Conservation (phyloP, 2,329 filamentous ascomycete species). For the Chaetothyriales sp. region DNA sequence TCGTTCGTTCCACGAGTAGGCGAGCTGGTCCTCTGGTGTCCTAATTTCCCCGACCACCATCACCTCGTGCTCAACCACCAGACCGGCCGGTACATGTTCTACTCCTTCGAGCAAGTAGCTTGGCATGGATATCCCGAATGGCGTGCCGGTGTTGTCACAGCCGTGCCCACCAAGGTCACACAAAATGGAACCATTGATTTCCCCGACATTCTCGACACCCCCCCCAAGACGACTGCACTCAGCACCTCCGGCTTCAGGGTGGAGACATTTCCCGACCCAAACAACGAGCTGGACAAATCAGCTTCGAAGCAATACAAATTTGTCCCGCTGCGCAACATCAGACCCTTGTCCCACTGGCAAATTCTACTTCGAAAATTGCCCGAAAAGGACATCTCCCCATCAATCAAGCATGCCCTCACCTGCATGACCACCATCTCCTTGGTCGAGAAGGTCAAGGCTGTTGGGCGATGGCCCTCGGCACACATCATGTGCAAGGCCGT, state of each 20-base stretch:
- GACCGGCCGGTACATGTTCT: constrained; percentile 22
- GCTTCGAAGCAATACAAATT: constrained; percentile 43
- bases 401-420: constrained; percentile 41
- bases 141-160: constrained; percentile 44
- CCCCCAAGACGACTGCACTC: constrained; percentile 28
- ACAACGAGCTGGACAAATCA: constrained; percentile 35
- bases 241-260: constrained; percentile 43
- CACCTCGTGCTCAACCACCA: constrained; percentile 26
- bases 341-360: constrained; percentile 43
- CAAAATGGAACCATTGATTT: constrained; percentile 22
- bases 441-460: constrained; percentile 39
- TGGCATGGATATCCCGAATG: constrained; percentile 34
- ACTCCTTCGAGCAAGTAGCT: constrained; percentile 21
- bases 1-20: constrained; percentile 42
- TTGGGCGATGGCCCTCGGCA: constrained; percentile 41
- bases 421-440: constrained; percentile 41
- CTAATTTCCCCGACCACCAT: constrained; percentile 21
- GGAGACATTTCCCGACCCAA: constrained; percentile 42
- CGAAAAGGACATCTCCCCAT: constrained; percentile 36
- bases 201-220: constrained; percentile 33
- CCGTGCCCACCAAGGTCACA: constrained; percentile 32
- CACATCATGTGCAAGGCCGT: constrained; percentile 40
- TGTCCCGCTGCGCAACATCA: constrained; percentile 39
- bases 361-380: constrained; percentile 32
- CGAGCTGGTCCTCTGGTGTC: constrained; percentile 43